phyloP scores from a whole-genome alignment of 495 filamentous ascomycete species.

The Penicillium manginii region DNA sequence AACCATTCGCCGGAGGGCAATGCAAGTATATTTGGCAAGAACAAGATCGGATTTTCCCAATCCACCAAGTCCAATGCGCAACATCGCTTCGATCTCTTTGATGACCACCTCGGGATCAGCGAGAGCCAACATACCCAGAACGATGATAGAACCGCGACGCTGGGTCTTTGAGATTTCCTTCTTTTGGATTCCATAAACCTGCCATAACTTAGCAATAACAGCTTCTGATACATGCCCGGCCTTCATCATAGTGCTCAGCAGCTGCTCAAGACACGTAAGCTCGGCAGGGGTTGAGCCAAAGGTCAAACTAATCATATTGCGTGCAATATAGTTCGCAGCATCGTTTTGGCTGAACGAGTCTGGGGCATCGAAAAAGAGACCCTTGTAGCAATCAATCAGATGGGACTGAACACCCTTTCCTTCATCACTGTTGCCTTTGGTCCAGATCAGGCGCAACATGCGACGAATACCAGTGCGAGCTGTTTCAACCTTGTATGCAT shows the following conservation, averaged over 20 bases:
- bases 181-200: constrained; percentile 92
- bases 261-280: constrained; percentile 90
- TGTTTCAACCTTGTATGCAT: constrained; percentile 93
- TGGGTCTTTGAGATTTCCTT: constrained; percentile 93
- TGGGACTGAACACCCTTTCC: constrained; percentile 97
- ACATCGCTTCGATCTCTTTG: constrained; percentile 89
- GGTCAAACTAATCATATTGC: constrained; percentile 98
- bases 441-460: constrained; percentile 98
- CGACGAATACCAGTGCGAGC: constrained; percentile 85
- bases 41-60: constrained; percentile 81
- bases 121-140: constrained; percentile 94
- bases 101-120: constrained; percentile 92
- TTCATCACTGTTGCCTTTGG: constrained; percentile 98
- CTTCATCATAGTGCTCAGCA: constrained; percentile 97
- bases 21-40: constrained; percentile 91
- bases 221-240: constrained; percentile 81
- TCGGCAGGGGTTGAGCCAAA: constrained; percentile 94
- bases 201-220: constrained; percentile 93
- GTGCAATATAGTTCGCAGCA: constrained; percentile 91
- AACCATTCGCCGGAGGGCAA: constrained; percentile 87
- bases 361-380: constrained; percentile 93
- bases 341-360: constrained; percentile 86
- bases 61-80: constrained; percentile 83
- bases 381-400: constrained; percentile 95
- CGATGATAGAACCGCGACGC: constrained; percentile 89